Percentiles rank a stretch among this genome's conserved stretches.
phyloP scores from a whole-genome alignment of 345 rosid genomes.

The Pseudoturritis turrita region DNA sequence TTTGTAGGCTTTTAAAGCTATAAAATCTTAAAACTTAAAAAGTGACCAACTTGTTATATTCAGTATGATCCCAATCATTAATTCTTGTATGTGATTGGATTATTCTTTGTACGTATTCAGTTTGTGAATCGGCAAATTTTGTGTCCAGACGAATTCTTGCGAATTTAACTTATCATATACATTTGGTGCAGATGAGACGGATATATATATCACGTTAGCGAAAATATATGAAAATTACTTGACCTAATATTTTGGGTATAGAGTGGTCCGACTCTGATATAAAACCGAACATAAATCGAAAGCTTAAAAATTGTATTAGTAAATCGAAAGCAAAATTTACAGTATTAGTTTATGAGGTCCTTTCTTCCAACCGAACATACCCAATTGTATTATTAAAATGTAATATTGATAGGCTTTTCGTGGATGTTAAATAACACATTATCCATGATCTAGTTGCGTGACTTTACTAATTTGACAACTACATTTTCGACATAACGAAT shows the following conservation, averaged over 20 bases:
- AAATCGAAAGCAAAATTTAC: not conserved
- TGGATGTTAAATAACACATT: not conserved
- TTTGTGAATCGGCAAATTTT: too few species aligned
- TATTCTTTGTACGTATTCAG: not conserved
- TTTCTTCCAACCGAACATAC: not conserved
- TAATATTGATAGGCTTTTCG: not conserved
- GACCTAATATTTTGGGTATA: not conserved
- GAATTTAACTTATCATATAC: too few species aligned
- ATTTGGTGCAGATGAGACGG: too few species aligned
- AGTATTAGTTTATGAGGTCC: not conserved
- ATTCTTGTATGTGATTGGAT: not conserved
- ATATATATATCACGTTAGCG: too few species aligned
- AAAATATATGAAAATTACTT: too few species aligned
- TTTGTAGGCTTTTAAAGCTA: not conserved
- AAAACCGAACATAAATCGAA: not conserved
- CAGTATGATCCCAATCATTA: too few species aligned
- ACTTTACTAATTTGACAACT: not conserved
- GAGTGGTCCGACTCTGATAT: not conserved
- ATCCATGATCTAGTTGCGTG: slow-evolving; percentile 10
- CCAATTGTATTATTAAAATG: not conserved
- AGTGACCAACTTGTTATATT: too few species aligned
- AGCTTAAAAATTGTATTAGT: not conserved
- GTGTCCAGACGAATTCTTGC: too few species aligned
- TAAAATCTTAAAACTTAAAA: too few species aligned
- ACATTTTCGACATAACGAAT: slow-evolving; percentile 9